Evolutionary conservation across 257 asterid species (phyloP).

Genomic region (Thymus quinquecostatus): DNA sequence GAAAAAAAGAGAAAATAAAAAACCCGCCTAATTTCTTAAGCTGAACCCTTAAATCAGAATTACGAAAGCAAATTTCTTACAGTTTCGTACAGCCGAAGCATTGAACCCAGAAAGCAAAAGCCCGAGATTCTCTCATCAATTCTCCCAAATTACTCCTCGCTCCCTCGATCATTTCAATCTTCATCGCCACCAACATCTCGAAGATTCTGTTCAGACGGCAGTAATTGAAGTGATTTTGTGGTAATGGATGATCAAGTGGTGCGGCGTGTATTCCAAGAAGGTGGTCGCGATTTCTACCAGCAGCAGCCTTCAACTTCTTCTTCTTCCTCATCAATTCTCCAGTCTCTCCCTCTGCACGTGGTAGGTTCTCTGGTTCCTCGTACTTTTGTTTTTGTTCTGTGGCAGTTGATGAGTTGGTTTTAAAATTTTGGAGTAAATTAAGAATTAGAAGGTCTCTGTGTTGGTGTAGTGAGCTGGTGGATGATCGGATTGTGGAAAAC

Average conservation of each 20-base stretch:
- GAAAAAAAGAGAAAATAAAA: neutral
- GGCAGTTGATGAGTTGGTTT: conserved; percentile 16
- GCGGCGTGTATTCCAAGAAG: conserved; percentile 91
- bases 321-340: conserved; percentile 87
- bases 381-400: conserved; percentile 1
- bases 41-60: neutral
- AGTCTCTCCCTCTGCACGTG: conserved; percentile 96
- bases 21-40: neutral
- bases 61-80: neutral
- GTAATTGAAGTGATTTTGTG: conserved; percentile 21
- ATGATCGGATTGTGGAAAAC: conserved; percentile 13
- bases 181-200: neutral
- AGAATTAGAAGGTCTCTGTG: conserved; percentile 17
- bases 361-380: conserved; percentile 40
- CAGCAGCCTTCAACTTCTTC: conserved; percentile 88
- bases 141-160: neutral
- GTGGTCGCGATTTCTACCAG: conserved; percentile 90
- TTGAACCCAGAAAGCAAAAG: conserved; percentile 29
- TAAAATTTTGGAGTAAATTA: neutral
- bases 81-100: conserved; percentile 19
- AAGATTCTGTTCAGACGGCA: neutral
- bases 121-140: conserved; percentile 26
- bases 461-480: conserved; percentile 19
- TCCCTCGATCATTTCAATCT: conserved; percentile 31
- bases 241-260: conserved; percentile 87